phyloP scores from a whole-genome alignment of 352 stramenopile genomes.

The Globisporangium radiosum region DNA sequence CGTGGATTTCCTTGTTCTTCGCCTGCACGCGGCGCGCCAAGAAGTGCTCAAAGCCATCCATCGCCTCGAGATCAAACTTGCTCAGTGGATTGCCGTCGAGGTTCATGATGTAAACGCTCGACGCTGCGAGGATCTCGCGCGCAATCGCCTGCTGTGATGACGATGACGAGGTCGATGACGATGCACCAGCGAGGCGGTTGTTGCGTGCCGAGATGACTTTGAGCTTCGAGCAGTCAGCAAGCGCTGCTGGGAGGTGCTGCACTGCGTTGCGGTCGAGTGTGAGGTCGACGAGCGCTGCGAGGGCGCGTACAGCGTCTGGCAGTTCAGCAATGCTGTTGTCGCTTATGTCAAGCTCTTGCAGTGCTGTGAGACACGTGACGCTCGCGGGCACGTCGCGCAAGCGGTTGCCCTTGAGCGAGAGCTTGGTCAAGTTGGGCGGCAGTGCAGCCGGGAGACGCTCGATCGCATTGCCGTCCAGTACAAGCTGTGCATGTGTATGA shows the following conservation, averaged over 20 bases:
- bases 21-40: constrained; percentile 63
- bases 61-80: constrained; percentile 69
- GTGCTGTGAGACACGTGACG: constrained; percentile 36
- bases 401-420: constrained; percentile 64
- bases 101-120: constrained; percentile 76
- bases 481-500: constrained; percentile 25
- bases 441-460: constrained; percentile 41
- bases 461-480: constrained; percentile 71
- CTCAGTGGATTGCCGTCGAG: constrained; percentile 75
- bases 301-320: constrained; percentile 31
- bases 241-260: constrained; percentile 26
- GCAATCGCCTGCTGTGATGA: constrained; percentile 39
- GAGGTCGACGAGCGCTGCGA: constrained; percentile 59
- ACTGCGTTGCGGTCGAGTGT: constrained; percentile 61
- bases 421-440: constrained; percentile 66
- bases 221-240: constrained; percentile 61
- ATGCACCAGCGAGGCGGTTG: constrained; percentile 35
- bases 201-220: constrained; percentile 60
- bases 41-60: constrained; percentile 76
- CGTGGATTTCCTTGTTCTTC: constrained; percentile 87
- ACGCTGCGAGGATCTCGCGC: constrained; percentile 40
- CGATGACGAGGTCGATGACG: constrained; percentile 6
- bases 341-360: constrained; percentile 68
- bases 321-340: constrained; percentile 48
- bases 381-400: constrained; percentile 34